Percentiles rank a stretch among this genome's conserved stretches.
phyloP scores from a whole-genome alignment of 192 early-diverging fungal species.

The Backusella parvicylindrica region DNA sequence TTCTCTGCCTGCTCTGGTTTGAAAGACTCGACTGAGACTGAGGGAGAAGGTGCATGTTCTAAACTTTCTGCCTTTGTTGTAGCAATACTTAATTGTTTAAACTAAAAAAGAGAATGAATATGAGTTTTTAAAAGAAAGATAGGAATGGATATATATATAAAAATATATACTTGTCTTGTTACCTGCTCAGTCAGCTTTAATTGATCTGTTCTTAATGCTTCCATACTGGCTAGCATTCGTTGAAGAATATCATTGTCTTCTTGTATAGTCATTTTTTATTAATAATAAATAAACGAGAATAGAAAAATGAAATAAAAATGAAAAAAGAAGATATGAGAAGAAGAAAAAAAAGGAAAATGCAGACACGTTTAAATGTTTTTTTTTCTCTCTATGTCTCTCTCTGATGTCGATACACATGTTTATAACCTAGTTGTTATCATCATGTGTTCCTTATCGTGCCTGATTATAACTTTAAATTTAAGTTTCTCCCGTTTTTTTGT shows the following conservation, averaged over 20 bases:
- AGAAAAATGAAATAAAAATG: slow-evolving; percentile 8
- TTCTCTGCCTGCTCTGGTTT: background rate
- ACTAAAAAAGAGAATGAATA: background rate
- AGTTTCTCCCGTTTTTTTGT: background rate
- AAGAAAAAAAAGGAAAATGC: background rate
- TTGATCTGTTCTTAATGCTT: slow-evolving; percentile 29
- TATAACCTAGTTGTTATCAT: background rate
- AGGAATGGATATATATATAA: background rate
- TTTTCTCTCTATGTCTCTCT: background rate
- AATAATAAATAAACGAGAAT: background rate
- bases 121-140: background rate
- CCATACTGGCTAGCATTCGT: slow-evolving; percentile 22
- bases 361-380: background rate
- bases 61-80: background rate
- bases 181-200: slow-evolving; percentile 22
- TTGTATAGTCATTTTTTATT: slow-evolving; percentile 12
- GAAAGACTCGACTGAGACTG: background rate
- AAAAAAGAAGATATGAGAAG: slow-evolving; percentile 23
- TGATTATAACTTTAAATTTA: background rate
- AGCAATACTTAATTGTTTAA: background rate
- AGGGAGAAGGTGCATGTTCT: background rate
- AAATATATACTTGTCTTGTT: background rate
- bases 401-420: background rate
- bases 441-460: background rate
- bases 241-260: slow-evolving; percentile 16